These are phyloP conservation scores for Phytophthora pistaciae DNA, from an alignment of 352 stramenopile genomes.

Conservation along the genomic window DNA sequence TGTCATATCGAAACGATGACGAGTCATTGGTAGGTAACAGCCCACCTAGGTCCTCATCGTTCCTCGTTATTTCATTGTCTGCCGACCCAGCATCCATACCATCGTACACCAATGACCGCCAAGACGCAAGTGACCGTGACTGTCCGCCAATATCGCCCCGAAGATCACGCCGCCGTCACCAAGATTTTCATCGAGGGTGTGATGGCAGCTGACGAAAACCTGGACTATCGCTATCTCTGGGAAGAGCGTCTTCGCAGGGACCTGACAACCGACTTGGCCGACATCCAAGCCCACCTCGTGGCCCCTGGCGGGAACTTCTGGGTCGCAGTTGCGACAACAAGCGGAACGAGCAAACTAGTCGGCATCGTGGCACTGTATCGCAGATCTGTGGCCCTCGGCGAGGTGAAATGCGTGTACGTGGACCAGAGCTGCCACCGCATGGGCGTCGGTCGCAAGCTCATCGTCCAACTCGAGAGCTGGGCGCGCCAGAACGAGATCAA, in stretches of 20 bases:
- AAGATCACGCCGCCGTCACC: conserved; percentile 29
- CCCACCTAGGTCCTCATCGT: too few relatives aligned
- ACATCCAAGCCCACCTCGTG: conserved; percentile 29
- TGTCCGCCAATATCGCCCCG: conserved; percentile 19
- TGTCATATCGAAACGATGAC: too few relatives aligned
- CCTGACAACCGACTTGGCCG: conserved; percentile 25
- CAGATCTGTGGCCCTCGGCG: conserved; percentile 14
- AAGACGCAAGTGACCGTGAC: neutral
- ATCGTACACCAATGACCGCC: neutral
- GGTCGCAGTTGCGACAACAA: conserved; percentile 22
- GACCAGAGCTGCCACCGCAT: conserved; percentile 31
- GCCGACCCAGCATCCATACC: too few relatives aligned
- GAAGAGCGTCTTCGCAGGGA: conserved; percentile 29
- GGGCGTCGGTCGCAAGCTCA: conserved; percentile 32
- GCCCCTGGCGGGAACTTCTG: conserved; percentile 35
- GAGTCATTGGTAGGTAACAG: too few relatives aligned
- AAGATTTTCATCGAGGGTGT: conserved; percentile 27
- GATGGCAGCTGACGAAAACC: conserved; percentile 20
- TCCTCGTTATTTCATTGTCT: too few relatives aligned
- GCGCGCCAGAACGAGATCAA: conserved; percentile 18
- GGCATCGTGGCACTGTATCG: conserved; percentile 37
- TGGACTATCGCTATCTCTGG: conserved; percentile 28
- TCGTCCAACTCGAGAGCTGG: conserved; percentile 24
- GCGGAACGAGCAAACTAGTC: conserved; percentile 14
- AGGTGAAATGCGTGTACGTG: conserved; percentile 37